Percentiles rank a stretch among this genome's conserved stretches.
Evolutionary conservation across 352 stramenopile genomes (phyloP).

Genomic region (Globisporangium apiculatum): DNA sequence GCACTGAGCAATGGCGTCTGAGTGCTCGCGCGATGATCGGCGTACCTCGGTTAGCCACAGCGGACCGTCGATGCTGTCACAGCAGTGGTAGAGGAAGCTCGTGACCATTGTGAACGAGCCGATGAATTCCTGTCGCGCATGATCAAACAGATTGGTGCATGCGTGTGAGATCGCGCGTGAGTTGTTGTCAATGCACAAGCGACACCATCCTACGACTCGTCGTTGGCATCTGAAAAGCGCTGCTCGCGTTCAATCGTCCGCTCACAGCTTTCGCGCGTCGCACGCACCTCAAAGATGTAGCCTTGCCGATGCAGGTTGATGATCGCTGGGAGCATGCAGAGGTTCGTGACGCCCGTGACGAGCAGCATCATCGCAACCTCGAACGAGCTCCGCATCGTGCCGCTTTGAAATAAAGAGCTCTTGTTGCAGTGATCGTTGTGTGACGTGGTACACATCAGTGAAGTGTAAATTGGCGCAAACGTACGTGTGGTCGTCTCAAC

Average conservation of each 20-base stretch:
- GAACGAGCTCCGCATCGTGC: conserved; percentile 50
- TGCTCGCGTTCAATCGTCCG: too few species aligned
- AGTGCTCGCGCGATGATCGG: too few species aligned
- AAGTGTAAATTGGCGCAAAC: too few species aligned
- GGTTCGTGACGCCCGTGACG: conserved; percentile 69
- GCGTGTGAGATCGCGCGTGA: background rate
- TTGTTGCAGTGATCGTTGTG: background rate
- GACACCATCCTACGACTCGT: background rate
- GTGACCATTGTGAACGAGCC: conserved; percentile 73
- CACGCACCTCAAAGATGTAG: conserved; percentile 65
- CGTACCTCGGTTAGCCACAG: conserved; percentile 65
- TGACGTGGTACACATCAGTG: background rate
- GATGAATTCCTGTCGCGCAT: conserved; percentile 46
- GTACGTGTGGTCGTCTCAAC: background rate
- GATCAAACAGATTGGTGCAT: background rate
- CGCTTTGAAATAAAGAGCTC: background rate
- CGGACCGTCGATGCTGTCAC: conserved; percentile 67
- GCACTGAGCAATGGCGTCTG: background rate
- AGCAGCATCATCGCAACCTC: conserved; percentile 63
- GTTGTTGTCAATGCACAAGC: background rate
- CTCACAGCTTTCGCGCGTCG: background rate
- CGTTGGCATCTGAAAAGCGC: too few species aligned
- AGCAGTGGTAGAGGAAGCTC: conserved; percentile 76
- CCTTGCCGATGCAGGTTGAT: conserved; percentile 43
- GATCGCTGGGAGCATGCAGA: conserved; percentile 74